Base-by-base conservation (phyloP, 192 early-diverging fungal genomes). In the Kickxella alabastrina region DNA sequence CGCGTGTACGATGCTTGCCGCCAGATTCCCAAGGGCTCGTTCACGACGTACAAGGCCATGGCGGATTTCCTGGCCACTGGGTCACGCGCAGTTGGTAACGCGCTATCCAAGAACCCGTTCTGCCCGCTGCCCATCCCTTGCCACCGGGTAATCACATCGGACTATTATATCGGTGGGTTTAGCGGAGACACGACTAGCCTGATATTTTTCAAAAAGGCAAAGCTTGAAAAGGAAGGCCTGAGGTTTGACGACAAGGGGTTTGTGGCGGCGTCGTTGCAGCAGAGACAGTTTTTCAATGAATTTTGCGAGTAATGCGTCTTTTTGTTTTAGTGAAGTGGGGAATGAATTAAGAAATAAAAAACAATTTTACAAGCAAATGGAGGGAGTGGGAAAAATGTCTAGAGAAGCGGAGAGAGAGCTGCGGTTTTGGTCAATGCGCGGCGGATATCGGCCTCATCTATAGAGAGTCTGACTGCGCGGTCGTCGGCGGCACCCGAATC, bases 111-210 rank as follows among this genome's bases (percentile, higher is more conserved):
- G 43, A 89, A 89, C 51, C 87, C 87, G 3, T 89, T 85, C 52
- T 78, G 75, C 18, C 87, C 87, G 18, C 46, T 77, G 6, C 87
- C 84, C 5, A 75, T 89, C 0, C 85, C 87, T 2, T 89, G 87
- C 56, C 85, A 89, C 57, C 78, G 87, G 10, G 81, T 89, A 15
- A 50, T 87, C 46, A 76, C 82, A 9, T 60, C 80, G 3, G 77
- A 84, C 54, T 62, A 66, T 39, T 80, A 78, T 31, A 72, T 89
- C n/a, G 87, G 87, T 13, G 87, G 87, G 0, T 89, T 87, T 55
- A 59, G 58, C 31, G 85, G 87, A 36, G 78, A 82, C 54, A 76
- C 70, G 23, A 82, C 79, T 31, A 79, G 77, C 50, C 77, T 81
- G 57, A 80, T 85, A 14, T 74, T 79, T 18, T 81, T 77, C 62